Evolutionary conservation across 148 eudicot genomes (phyloP), one percentile per base, ranked within the genome.

Genomic region (Vaccinium myrtillus): DNA sequence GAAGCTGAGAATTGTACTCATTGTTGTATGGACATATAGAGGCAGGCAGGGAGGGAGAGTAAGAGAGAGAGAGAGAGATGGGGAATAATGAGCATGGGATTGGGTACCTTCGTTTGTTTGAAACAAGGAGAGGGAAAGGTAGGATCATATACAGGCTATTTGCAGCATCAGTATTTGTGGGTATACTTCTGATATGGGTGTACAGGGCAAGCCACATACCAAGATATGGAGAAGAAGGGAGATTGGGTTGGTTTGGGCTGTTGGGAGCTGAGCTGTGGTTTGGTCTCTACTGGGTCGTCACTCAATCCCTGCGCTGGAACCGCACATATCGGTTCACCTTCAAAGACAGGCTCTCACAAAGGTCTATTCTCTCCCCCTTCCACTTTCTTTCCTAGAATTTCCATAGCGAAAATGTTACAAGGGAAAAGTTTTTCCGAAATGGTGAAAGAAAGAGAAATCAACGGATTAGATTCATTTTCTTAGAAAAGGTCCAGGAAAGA

Each of bases 241-340:
- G 88, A 76, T 83, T 83, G 65, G 91, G 84, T 4, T 93, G 95
- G 94, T 61, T 90, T 21, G 89, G 86, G 6, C 36, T 93, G 88
- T 87, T 95, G 78, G 65, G 73, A 43, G 93, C 95, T 9, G 98
- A 95, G 59, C 77, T 95, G 14, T 93, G 95, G 96, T 93, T 92
- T 59, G 86, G 87, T 76, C 76, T 95, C 76, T 93, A 93, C 78
- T 95, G 98, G 95, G 16, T 95, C 61, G 82, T 93, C 27, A 89
- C 94, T 81, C 98, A 93, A 43, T 75, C 92, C 32, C 73, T 83
- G 53, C 92, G 95, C 0, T 95, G 94, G 93, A 90, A 91, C 63
- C 88, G 13, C 1, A 78, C 81, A 49, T 89, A 83, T 80, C 90
- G 95, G 25, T 55, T 0, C 9, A 89, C 97, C 50, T 95, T 92